These are phyloP conservation scores for Thoreauomyces humboldtii DNA, from an alignment of 192 early-diverging fungal genomes.

Conservation along the genomic window DNA sequence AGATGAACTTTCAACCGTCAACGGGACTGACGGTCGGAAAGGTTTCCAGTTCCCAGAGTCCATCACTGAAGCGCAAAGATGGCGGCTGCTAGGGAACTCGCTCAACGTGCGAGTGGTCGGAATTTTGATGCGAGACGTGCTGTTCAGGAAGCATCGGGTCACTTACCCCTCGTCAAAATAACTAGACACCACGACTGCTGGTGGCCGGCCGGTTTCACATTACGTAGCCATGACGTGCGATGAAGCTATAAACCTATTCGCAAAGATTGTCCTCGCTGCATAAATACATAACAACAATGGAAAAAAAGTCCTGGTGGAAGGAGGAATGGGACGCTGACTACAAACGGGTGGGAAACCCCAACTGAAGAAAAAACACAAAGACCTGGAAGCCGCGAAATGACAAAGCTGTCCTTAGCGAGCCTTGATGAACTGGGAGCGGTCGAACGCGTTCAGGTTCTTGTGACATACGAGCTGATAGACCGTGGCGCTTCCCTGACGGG, in stretches of 20 bases:
- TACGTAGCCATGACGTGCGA: too few relatives aligned
- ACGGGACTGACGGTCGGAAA: not conserved
- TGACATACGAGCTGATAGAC: constrained; percentile 94
- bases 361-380: too few relatives aligned
- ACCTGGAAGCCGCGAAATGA: too few relatives aligned
- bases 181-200: too few relatives aligned
- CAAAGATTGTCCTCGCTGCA: too few relatives aligned
- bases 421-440: constrained; percentile 62
- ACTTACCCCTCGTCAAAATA: too few relatives aligned
- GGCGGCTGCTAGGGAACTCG: constrained; percentile 87
- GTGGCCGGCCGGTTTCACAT: too few relatives aligned
- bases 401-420: constrained; percentile 6
- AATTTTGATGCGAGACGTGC: constrained; percentile 55
- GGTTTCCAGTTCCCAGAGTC: constrained; percentile 68
- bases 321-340: too few relatives aligned
- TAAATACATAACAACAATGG: too few relatives aligned
- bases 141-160: constrained; percentile 21
- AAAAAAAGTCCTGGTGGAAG: too few relatives aligned
- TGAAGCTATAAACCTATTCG: too few relatives aligned
- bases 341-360: too few relatives aligned
- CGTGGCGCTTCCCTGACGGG: constrained; percentile 94
- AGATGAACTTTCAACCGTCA: not conserved
- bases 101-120: constrained; percentile 82
- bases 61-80: constrained; percentile 71
- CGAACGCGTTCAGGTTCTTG: constrained; percentile 97